Evolutionary conservation across 2,329 filamentous ascomycete genomes (phyloP).

Genomic region (Cadophora sp.): DNA sequence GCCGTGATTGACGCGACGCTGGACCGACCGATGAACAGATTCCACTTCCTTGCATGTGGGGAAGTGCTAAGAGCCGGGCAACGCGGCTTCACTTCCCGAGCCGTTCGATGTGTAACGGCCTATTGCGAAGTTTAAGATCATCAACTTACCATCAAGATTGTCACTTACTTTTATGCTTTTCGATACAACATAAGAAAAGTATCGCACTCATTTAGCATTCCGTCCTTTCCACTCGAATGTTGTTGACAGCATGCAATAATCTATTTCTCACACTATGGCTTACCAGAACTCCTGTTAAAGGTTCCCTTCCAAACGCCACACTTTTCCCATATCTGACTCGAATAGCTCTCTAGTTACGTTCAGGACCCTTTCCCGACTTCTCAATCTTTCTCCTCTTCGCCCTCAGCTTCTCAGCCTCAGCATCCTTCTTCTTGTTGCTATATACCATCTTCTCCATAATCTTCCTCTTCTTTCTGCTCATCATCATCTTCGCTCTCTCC

Average conservation of each 20-base stretch:
- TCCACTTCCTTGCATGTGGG: slow-evolving; percentile 10
- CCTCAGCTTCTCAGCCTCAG: slow-evolving; percentile 85
- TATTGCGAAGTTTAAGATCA: too few relatives aligned
- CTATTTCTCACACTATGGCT: slow-evolving; percentile 14
- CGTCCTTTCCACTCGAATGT: too few relatives aligned
- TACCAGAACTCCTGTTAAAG: slow-evolving; percentile 18
- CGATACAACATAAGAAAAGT: too few relatives aligned
- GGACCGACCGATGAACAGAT: background rate
- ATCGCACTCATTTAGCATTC: background rate
- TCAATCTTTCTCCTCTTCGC: slow-evolving; percentile 92
- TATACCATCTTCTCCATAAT: slow-evolving; percentile 97
- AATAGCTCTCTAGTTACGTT: slow-evolving; percentile 18
- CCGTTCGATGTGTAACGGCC: too few relatives aligned
- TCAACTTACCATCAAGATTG: too few relatives aligned
- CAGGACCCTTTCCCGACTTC: slow-evolving; percentile 49
- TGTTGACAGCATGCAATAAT: slow-evolving; percentile 7
- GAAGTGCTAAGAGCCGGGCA: slow-evolving; percentile 13
- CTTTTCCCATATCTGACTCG: slow-evolving; percentile 25
- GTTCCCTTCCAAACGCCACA: slow-evolving; percentile 23
- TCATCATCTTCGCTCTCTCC: slow-evolving; percentile 96
- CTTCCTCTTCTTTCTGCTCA: slow-evolving; percentile 97
- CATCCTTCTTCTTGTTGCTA: slow-evolving; percentile 91
- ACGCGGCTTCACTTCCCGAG: background rate
- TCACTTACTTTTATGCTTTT: too few relatives aligned
- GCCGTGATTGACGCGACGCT: slow-evolving; percentile 4